A percentile compares a stretch with the other conserved stretches of the same genome.
Conservation (phyloP, 129 eudicot species). For the Calendula officinalis region DNA sequence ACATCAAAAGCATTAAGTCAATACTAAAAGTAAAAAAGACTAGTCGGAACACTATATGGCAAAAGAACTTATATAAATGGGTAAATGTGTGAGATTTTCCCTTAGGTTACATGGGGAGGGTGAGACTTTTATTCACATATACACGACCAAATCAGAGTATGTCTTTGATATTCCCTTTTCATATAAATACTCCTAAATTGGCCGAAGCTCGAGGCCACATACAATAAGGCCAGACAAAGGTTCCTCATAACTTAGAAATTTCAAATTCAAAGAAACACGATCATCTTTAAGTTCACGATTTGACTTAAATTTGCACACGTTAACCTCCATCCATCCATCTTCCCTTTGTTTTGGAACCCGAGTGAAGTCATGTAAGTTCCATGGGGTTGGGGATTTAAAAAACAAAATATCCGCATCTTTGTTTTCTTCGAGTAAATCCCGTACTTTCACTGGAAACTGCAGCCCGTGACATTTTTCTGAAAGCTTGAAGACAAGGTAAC, state of each 20-base stretch:
- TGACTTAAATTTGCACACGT: neutral
- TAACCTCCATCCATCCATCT: constrained; percentile 12
- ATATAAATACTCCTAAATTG: too few species aligned
- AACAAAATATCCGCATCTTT: neutral
- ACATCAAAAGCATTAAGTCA: too few species aligned
- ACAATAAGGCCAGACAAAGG: neutral
- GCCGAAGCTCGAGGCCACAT: too few species aligned
- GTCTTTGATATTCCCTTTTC: too few species aligned
- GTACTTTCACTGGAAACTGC: neutral
- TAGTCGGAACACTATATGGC: too few species aligned
- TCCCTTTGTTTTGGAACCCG: neutral
- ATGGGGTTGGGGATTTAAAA: neutral
- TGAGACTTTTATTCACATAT: too few species aligned
- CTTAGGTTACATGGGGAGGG: too few species aligned
- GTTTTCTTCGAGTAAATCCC: neutral
- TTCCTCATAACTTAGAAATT: neutral
- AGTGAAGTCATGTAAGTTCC: neutral
- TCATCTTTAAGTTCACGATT: neutral
- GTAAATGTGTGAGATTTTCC: too few species aligned
- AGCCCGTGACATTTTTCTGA: neutral
- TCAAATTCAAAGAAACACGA: neutral
- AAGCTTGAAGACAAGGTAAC: neutral
- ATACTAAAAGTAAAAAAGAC: too few species aligned
- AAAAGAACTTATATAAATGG: too few species aligned
- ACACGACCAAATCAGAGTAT: too few species aligned